Conservation (phyloP, 257 asterid species). For the Solanum tarapatanum region DNA sequence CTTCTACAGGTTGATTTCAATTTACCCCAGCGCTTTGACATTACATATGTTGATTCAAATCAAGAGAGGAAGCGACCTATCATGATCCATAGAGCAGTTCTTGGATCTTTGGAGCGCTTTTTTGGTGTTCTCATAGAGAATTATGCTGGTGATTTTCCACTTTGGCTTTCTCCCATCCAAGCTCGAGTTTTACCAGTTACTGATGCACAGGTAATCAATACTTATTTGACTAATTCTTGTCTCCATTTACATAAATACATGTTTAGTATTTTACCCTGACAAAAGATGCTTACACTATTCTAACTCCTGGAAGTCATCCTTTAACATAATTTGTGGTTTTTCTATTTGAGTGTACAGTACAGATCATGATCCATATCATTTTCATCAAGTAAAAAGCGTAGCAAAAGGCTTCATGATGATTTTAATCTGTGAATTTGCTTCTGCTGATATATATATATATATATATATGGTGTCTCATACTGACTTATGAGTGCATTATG, state of each 20-base stretch:
- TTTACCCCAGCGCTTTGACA: slow-evolving; percentile 80
- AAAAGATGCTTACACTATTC: background rate
- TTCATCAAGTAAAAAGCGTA: background rate
- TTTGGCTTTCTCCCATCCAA: slow-evolving; percentile 94
- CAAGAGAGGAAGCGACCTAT: slow-evolving; percentile 82
- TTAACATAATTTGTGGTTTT: background rate
- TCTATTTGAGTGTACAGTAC: background rate
- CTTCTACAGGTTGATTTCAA: slow-evolving; percentile 76
- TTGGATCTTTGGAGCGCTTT: slow-evolving; percentile 90
- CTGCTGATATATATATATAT: background rate
- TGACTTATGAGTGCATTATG: background rate
- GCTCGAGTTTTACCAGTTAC: slow-evolving; percentile 81
- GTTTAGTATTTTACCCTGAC: background rate
- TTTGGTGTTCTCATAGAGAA: slow-evolving; percentile 93
- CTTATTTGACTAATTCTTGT: background rate
- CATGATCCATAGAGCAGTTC: slow-evolving; percentile 91
- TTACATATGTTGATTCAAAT: slow-evolving; percentile 65
- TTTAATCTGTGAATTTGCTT: background rate
- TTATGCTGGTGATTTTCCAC: slow-evolving; percentile 89
- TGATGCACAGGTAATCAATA: slow-evolving; percentile 57
- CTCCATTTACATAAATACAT: background rate
- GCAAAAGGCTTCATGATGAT: background rate
- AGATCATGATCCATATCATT: background rate
- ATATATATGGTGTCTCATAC: background rate
- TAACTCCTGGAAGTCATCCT: background rate